Conservation (phyloP, 495 filamentous ascomycete genomes). For the Penicillium egyptiacum region DNA sequence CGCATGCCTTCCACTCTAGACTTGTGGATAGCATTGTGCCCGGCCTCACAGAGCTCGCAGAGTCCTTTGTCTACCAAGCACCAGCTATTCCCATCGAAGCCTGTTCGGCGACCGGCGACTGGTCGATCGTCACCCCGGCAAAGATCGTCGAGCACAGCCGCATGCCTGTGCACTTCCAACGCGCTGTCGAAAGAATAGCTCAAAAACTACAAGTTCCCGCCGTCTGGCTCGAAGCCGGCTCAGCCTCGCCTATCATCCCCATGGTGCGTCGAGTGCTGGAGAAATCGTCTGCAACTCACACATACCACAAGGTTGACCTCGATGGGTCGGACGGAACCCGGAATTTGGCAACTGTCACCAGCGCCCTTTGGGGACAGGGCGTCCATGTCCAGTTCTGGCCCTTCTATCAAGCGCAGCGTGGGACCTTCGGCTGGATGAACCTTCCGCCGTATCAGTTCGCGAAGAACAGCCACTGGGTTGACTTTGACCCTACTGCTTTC, state of each 20-base stretch:
- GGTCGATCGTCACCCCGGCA: slow-evolving; percentile 13
- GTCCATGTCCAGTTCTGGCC: slow-evolving; percentile 32
- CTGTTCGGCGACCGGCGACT: slow-evolving; percentile 16
- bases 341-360: slow-evolving; percentile 21
- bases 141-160: slow-evolving; percentile 35
- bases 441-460: slow-evolving; percentile 42
- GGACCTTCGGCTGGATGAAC: slow-evolving; percentile 10
- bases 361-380: slow-evolving; percentile 28
- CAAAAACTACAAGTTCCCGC: slow-evolving; percentile 12
- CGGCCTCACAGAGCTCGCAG: slow-evolving; percentile 26
- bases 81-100: slow-evolving; percentile 31
- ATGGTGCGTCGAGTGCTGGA: slow-evolving; percentile 33
- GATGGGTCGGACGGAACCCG: background rate
- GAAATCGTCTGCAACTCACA: slow-evolving; percentile 5
- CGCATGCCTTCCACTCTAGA: slow-evolving; percentile 51
- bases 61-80: slow-evolving; percentile 28
- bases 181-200: slow-evolving; percentile 37
- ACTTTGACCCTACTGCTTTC: slow-evolving; percentile 5
- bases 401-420: slow-evolving; percentile 25
- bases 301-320: background rate
- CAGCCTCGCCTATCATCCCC: slow-evolving; percentile 29
- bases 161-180: slow-evolving; percentile 42
- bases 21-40: slow-evolving; percentile 42
- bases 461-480: slow-evolving; percentile 38
- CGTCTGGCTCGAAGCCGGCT: slow-evolving; percentile 44